Evolutionary conservation across 2,329 filamentous ascomycete species (phyloP), one percentile per base, ranked within the genome.

Genomic region (Colletotrichum siamense): DNA sequence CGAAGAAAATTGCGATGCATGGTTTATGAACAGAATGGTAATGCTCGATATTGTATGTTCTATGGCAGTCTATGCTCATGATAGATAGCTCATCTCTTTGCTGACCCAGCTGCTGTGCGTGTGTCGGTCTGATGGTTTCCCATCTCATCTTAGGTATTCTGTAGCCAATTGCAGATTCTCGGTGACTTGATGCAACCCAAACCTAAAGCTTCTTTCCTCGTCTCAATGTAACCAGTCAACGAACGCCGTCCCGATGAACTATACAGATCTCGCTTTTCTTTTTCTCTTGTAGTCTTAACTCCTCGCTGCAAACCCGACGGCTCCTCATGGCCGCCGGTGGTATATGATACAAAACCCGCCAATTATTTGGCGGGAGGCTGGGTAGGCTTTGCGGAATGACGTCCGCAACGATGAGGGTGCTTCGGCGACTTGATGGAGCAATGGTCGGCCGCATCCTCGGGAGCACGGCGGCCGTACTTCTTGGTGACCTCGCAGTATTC

Each of bases 401-500:
- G 87, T 10, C 91, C 92, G 79, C 92, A 93, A 30, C 90, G 87
- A 73, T 87, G 85, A 30, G 89, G 88, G 78, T 93, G 90, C 79
- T 89, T 89, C 18, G 92, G 92, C 66, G 90, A 92, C 80, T 89
- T 91, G 82, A 91, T 89, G 81, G 89, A 91, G 84, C 92, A 93
- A 72, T 88, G 89, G 28, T 85, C 81, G 81, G 86, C 88, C 8
- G 89, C 87, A 4, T 85, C 87, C 36, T 85, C 84, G 5, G 81
- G 83, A 2, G 91, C 90, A 12, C 83, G 84, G 22, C 84, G 83
- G 49, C 91, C 91, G 79, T 89, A 93, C 81, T 89, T 89, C 80
- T 90, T 87, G 80, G 88, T 89, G 78, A 93, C 89, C 73, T 86
- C 87, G 85, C 91, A 93, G 84, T 93, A 93, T 82, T 93, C 91